Evolutionary conservation across 768 basidiomycete species (phyloP), one percentile per base, ranked within the genome.

Genomic region (Tephrocybe sp.): DNA sequence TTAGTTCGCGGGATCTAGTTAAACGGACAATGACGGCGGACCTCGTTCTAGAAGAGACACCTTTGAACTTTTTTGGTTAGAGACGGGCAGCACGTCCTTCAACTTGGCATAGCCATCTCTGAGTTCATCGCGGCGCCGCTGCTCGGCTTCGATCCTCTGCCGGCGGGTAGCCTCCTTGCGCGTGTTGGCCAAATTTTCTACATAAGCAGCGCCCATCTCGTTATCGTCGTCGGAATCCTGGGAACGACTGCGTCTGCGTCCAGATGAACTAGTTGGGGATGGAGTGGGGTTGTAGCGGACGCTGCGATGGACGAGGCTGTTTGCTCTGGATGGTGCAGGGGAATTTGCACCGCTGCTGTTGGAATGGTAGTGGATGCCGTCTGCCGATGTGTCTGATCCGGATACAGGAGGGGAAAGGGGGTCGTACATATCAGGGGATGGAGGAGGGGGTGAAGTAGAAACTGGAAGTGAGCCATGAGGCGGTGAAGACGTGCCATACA

Each of bases 1-100:
- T 61, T 33, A 46, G 45, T 42, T 21, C 33, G 45, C 46, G 42
- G 53, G 59, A 37, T 39, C 17, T 34, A n/a, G n/a, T n/a, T n/a
- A n/a, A n/a, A n/a, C 55, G 43, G 46, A 38, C 30, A 54, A 49
- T 56, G 21, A 32, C 9, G 23, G 64, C 79, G 53, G 62, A 92
- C 91, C 90, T 80, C 93, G 79, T 70, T 94, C 93, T 50, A 95
- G 74, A 51, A 94, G 71, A 21, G 88, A 90, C 15, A 93, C 89
- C 66, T 95, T 95, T 73, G 89, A 92, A 67, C 87, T 86, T 73
- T 93, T 91, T 76, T 93, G 90, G 69, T 91, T 93, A 11, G 88
- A 89, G 47, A 86, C 79, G 2, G 93, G 93, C 6, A 95, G 75
- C 21, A 89, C 88, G 55, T 93, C 90, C 70, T 91, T 92, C 68